Evolutionary conservation across 2,329 filamentous ascomycete genomes (phyloP), one percentile per base, ranked within the genome.

Genomic region (Blastomyces parvus): DNA sequence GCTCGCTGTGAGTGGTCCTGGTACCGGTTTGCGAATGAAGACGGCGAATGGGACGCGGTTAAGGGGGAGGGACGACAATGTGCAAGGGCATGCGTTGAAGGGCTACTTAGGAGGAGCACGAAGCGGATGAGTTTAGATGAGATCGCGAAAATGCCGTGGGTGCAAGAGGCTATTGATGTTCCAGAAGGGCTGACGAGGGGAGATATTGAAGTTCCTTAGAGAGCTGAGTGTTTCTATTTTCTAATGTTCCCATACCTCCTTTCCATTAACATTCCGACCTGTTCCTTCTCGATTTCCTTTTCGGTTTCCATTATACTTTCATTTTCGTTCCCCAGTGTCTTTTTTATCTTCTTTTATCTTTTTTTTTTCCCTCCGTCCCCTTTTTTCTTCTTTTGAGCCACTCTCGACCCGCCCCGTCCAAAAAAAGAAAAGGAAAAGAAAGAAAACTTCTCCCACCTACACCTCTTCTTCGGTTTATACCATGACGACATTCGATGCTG

Each of bases 1-100:
- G 94, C 94, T 1, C 83, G 94, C 44, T 90, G 92, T 60, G 94
- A 99, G 73, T 99, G 94, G 94, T 86, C 88, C 58, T 99, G 94
- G 94, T 86, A 91, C 65, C 86, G 89, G 65, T 96, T 88, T 72
- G 91, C 87, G 1, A 88, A 91, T 63, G 86, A 88, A 13, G 89
- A 95, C 62, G 91, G 91, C 44, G 91, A 96, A 62, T 94, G 95
- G 81, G 91, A 96, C 79, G 66, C 80, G 74, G 68, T 86, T 84
- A 83, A 84, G 63, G 85, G 83, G 6, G 80, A 79, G 59, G 88
- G 84, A 1, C 83, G 95, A 61, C 81, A 86, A 46, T 91, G 90
- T 0, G 92, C 91, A 7, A 88, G 88, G 77, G 81, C 86, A 53
- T 88, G 91, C 62, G 92, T 95, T 0, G 92, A 97, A 72, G 89